Percentiles rank a stretch among this genome's conserved stretches.
These are phyloP conservation scores for Odonthalia washingtoniensis DNA, from an alignment of 31 red algal genomes.

Conservation along the genomic window DNA sequence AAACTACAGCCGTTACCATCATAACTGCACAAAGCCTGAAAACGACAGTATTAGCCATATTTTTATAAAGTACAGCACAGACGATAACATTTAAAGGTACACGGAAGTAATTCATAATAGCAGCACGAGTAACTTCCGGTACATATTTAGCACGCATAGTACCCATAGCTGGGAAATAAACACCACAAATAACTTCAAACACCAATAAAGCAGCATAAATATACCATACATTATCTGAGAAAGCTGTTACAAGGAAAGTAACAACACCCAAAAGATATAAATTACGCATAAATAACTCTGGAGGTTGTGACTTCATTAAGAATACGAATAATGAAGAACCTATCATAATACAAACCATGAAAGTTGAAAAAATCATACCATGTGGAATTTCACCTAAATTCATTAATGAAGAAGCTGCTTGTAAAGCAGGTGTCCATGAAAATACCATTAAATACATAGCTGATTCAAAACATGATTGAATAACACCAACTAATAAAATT, in stretches of 20 bases:
- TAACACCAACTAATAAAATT: conserved; percentile 80
- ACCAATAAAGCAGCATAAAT: conserved; percentile 75
- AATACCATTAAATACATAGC: conserved; percentile 98
- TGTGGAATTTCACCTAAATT: conserved; percentile 83
- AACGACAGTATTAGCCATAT: conserved; percentile 62
- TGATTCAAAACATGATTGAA: conserved; percentile 91
- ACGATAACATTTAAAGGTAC: conserved; percentile 95
- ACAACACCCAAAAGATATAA: conserved; percentile 55
- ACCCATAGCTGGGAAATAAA: conserved; percentile 95
- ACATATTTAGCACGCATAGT: conserved; percentile 85
- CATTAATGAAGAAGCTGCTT: conserved; percentile 55
- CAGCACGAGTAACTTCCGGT: conserved; percentile 84
- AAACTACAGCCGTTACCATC: conserved; percentile 62
- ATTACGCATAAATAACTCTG: conserved; percentile 69
- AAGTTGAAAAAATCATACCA: conserved; percentile 95
- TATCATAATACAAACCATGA: conserved; percentile 98
- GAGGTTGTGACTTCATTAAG: conserved; percentile 52
- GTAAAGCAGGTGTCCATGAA: conserved; percentile 94
- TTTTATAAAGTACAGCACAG: conserved; percentile 66
- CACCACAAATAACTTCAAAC: conserved; percentile 92
- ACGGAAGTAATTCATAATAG: conserved; percentile 92
- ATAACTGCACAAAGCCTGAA: conserved; percentile 65
- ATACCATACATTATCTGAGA: conserved; percentile 54
- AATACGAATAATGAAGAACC: conserved; percentile 85
- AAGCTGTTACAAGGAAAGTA: conserved; percentile 52